Conservation (phyloP, 2,329 filamentous ascomycete genomes). For the Penicillium carneum region DNA sequence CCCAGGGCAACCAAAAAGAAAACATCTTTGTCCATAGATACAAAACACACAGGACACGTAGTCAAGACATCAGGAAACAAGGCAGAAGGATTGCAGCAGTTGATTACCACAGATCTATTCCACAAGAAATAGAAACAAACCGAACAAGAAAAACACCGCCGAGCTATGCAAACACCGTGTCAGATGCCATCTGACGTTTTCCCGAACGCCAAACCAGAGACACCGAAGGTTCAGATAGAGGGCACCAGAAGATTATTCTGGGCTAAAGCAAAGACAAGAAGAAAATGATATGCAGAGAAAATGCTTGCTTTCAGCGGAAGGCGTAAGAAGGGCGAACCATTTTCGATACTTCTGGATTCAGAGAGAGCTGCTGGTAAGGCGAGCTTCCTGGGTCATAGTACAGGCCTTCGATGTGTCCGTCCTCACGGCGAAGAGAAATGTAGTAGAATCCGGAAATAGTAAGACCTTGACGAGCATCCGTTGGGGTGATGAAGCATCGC, state of each 20-base stretch:
- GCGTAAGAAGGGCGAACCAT: slow-evolving; percentile 54
- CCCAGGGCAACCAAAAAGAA: background rate
- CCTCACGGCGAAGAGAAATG: slow-evolving; percentile 55
- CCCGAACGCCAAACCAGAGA: slow-evolving; percentile 13
- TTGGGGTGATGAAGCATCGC: slow-evolving; percentile 58
- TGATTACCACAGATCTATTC: background rate
- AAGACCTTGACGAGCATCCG: slow-evolving; percentile 55
- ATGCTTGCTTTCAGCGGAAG: slow-evolving; percentile 46
- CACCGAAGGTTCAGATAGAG: background rate
- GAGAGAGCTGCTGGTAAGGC: slow-evolving; percentile 57
- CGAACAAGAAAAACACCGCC: slow-evolving; percentile 9
- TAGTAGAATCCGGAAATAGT: slow-evolving; percentile 62
- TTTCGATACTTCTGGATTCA: slow-evolving; percentile 51
- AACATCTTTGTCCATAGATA: slow-evolving; percentile 5
- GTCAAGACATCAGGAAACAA: background rate
- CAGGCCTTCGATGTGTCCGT: slow-evolving; percentile 57
- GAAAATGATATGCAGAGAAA: background rate
- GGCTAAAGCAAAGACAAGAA: slow-evolving; percentile 8
- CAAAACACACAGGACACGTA: background rate
- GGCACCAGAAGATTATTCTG: slow-evolving; percentile 21
- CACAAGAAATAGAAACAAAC: background rate
- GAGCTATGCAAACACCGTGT: slow-evolving; percentile 22
- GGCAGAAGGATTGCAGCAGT: background rate
- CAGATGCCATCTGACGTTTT: slow-evolving; percentile 9
- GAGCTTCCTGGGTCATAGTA: slow-evolving; percentile 60